Evolutionary conservation across 371 early-diverging fungal genomes (phyloP), one percentile per base, ranked within the genome.

Genomic region (Actinomucor elegans): DNA sequence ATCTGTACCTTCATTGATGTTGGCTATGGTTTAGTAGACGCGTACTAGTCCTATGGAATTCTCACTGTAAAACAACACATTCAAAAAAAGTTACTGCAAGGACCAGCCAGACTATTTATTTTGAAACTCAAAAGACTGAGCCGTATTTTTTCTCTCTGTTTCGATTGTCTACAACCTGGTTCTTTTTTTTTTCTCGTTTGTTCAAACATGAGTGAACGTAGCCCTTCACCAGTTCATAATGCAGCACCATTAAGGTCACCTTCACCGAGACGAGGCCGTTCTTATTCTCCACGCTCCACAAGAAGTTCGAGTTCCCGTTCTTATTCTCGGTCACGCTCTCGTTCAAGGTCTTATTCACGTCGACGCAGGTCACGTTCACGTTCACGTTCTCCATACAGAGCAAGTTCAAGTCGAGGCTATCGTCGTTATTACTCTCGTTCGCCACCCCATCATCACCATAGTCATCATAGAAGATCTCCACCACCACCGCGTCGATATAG

Each of bases 261-360:
- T 15, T 49, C 38, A 27, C 38, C 50, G 34, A 55, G 55, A 33
- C 42, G 52, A 2, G 52, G 41, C 26, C 54, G 55, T 2, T 58
- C 55, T 10, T 55, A 54, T 50, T 58, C 64, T 35, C 58, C 63
- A 12, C 54, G 47, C 45, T 54, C 55, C 18, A 42, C 49, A 0
- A 38, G 44, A 45, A 60, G 60, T n/a, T 58, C 64, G 11, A 45
- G 59, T 36, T 40, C 55, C 29, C 44, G 40, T 41, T 62, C 62
- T 23, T 52, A 56, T 43, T 63, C 63, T 8, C 54, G 44, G 21
- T 63, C 63, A 23, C 63, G 63, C 7, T 62, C 63, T 10, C 52
- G 52, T 26, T 58, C 55, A 20, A 32, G 51, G 37, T 59, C 61
- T 26, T 51, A 28, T 45, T 55, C 59, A 41, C 43, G 45, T 48